Conservation (phyloP, 495 filamentous ascomycete species). For the Lindgomyces ingoldianus region DNA sequence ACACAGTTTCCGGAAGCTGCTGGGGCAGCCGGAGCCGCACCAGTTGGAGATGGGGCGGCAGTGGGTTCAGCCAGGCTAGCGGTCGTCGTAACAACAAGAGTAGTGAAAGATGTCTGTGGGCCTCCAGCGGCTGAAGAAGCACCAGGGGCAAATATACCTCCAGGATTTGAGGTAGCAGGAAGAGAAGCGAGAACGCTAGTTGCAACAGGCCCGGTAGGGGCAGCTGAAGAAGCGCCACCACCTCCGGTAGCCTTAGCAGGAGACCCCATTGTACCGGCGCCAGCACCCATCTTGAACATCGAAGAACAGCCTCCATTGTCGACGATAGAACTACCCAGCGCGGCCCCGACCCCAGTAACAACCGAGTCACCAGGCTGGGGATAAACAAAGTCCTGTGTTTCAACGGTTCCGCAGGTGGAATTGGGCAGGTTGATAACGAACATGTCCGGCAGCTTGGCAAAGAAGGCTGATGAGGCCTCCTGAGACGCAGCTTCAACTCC, state of each 20-base stretch:
- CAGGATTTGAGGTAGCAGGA: constrained; percentile 13
- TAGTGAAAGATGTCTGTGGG: not conserved
- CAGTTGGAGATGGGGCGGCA: constrained; percentile 2
- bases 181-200: constrained; percentile 4
- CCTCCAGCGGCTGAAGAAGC: constrained; percentile 26
- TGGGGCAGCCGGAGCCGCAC: constrained; percentile 1
- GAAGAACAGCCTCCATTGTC: constrained; percentile 27
- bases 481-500: constrained; percentile 40
- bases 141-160: constrained; percentile 34
- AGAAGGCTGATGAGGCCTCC: constrained; percentile 45
- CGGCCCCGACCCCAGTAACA: constrained; percentile 31
- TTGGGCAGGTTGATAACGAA: constrained; percentile 71
- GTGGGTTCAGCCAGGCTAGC: not conserved
- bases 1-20: constrained; percentile 22
- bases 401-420: constrained; percentile 55
- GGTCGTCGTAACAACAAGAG: not conserved
- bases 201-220: constrained; percentile 12
- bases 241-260: constrained; percentile 6
- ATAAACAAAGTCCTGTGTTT: constrained; percentile 51
- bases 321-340: constrained; percentile 3
- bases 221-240: not conserved
- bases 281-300: constrained; percentile 36
- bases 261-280: constrained; percentile 32
- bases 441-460: constrained; percentile 71
- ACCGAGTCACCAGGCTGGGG: constrained; percentile 60